Base-by-base conservation (phyloP, 352 stramenopile species). In the Phytophthora macrochlamydospora region DNA sequence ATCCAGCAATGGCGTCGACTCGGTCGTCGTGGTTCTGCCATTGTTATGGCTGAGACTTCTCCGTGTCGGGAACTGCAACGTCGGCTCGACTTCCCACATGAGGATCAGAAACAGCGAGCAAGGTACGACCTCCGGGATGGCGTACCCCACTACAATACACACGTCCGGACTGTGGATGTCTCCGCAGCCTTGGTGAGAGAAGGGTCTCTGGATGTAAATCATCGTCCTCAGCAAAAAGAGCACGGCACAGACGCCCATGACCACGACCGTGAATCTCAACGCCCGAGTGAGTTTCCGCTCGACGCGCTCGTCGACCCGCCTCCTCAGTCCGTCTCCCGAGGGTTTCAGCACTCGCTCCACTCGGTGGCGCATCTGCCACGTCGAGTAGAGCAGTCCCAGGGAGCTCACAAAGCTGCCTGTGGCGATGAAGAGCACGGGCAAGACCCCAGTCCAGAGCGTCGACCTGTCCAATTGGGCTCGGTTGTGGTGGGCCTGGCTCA, bases 31-130 rank as follows among this genome's bases (percentile, higher is more conserved):
- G 5, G 69, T 54, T 24, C 67, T 44, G 24, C 56, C 63, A 18
- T 70, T 76, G 30, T 73, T 77, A 43, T 82, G 74, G 40, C 79
- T 90, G 35, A 83, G 76, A 35, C 78, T 83, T 24, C 82, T 62
- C 3, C 78, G 65, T 1, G 83, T 81, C 32, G 79, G 81, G 44
- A 93, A 79, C 56, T 89, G 77, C 33, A 93, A 63, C 42, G 85
- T 77, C 11, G 87, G 85, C 51, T 95, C 85, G 32, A 94, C 85
- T 31, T 95, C 79, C 84, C 84, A 93, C 87, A 95, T 94, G n/a
- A 95, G 67, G 46, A 91, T 67, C 1, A 95, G 62, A 58, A 95
- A 95, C n/a, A 94, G 67, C 44, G 70, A 65, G 57, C 82, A 90
- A 0, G 87, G 85, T 29, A 94, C 66, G 48, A 92, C 73, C 65